Evolutionary conservation across 1,284 basidiomycete species (phyloP), one percentile per base, ranked within the genome.

Genomic region (Inonotus obliquus): DNA sequence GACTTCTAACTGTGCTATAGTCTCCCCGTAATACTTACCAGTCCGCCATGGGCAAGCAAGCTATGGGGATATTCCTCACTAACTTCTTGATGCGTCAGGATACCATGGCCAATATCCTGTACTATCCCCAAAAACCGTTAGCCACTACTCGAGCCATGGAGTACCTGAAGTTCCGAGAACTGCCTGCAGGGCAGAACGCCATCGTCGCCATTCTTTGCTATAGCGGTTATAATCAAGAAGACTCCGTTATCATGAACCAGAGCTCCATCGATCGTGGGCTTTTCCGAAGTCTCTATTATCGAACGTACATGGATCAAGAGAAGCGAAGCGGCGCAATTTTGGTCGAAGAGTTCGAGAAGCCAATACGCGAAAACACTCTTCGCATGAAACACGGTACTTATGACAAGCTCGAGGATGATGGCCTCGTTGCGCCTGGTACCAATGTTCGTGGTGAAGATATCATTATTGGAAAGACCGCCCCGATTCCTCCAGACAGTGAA

Each of bases 211-310:
- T 99, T 72, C 80, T 99, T 57, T 98, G 96, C 72, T 99, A 99
- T 77, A 98, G 95, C 68, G 96, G 96, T 37, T 99, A 99, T 78
- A 99, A 99, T 76, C 97, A 99, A 76, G 97, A 99, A 87, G 97
- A 99, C 83, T 99, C 97, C 67, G 96, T 99, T 75, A 99, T 99
- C 75, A 98, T 99, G 96, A 99, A 99, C 75, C 96, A 99, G 76
- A 94, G 91, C 67, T 97, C 96, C 21, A 94, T 99, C 70, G 96
- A 99, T 72, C 92, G 97, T 61, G 96, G 97, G 64, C 82, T 99
- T 38, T 99, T 99, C 89, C 87, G 96, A 32, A 97, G 95, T 79
- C 89, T 99, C 71, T 99, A 99, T 77, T 99, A 98, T 76, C 87
- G 97, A 68, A 95, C 94, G 65, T 98, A 99, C 74, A 94, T 94